phyloP scores from a whole-genome alignment of 495 filamentous ascomycete genomes.

The Hypoxylon fuscum region DNA sequence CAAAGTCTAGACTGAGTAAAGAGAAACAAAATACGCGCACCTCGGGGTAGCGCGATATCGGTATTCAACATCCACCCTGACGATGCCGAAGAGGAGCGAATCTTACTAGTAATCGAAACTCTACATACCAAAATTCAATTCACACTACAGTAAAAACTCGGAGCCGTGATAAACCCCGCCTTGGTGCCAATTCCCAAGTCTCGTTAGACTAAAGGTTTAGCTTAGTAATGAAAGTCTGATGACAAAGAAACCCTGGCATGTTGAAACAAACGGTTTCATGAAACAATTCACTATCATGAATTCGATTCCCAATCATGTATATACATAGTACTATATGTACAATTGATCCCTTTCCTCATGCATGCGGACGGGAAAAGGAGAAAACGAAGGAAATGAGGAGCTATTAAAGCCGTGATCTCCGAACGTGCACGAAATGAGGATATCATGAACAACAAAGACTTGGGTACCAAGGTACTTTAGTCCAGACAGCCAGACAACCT shows the following conservation, averaged over 20 bases:
- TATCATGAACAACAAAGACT: conserved; percentile 15
- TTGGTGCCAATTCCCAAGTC: conserved; percentile 24
- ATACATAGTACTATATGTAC: too few species aligned
- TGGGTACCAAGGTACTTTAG: too few species aligned
- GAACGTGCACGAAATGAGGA: conserved; percentile 19
- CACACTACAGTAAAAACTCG: conserved; percentile 1
- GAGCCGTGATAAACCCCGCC: conserved; percentile 31
- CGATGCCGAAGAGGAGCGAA: conserved; percentile 31
- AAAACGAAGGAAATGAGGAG: conserved; percentile 4
- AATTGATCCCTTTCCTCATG: neutral
- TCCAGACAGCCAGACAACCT: too few species aligned
- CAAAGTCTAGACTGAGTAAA: conserved; percentile 1
- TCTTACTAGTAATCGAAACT: conserved; percentile 16
- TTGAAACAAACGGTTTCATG: conserved; percentile 22
- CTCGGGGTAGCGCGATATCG: conserved; percentile 37
- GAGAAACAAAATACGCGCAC: conserved; percentile 15
- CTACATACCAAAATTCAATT: neutral
- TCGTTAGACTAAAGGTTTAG: neutral
- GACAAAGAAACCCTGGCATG: conserved; percentile 6
- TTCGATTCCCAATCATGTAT: neutral
- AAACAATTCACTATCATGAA: conserved; percentile 9
- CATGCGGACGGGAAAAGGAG: neutral
- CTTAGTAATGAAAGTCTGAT: neutral
- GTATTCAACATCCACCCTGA: conserved; percentile 19
- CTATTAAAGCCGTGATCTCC: conserved; percentile 23